A percentile compares a stretch with the other conserved stretches of the same genome.
Evolutionary conservation across 2,329 filamentous ascomycete species (phyloP).

Genomic region (Dactylellina drechsleri): DNA sequence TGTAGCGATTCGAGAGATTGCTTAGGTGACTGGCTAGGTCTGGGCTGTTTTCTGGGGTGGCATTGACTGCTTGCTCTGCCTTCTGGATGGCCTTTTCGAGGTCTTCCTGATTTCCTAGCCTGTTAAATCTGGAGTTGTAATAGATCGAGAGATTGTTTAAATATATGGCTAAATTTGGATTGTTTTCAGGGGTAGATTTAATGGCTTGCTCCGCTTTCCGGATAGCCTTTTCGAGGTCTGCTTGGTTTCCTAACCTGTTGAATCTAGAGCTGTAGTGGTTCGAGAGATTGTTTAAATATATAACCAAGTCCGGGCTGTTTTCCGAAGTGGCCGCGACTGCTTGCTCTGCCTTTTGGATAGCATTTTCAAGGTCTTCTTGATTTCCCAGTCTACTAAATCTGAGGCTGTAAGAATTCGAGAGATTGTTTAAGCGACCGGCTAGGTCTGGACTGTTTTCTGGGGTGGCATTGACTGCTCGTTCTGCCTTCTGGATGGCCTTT

Average conservation of each 20-base stretch:
- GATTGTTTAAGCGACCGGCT: too few relatives aligned
- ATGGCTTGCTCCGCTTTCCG: neutral
- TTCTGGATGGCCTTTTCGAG: neutral
- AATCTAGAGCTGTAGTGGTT: neutral
- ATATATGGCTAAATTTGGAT: too few relatives aligned
- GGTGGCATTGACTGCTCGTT: too few relatives aligned
- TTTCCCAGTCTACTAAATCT: conserved; percentile 6
- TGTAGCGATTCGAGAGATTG: conserved; percentile 6
- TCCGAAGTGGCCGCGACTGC: neutral
- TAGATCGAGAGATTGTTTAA: too few relatives aligned
- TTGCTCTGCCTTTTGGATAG: neutral
- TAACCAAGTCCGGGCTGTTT: neutral
- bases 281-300: too few relatives aligned
- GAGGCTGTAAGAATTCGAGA: conserved; percentile 4
- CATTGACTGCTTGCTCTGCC: neutral
- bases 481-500: too few relatives aligned
- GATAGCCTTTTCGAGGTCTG: neutral
- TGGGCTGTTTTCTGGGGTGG: too few relatives aligned
- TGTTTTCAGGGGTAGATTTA: too few relatives aligned
- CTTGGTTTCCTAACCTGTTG: neutral
- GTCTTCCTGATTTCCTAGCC: neutral
- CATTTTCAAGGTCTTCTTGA: conserved; percentile 5
- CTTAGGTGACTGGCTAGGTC: too few relatives aligned
- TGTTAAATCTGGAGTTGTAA: too few relatives aligned
- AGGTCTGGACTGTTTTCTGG: too few relatives aligned